Evolutionary conservation across 305 asterid species (phyloP), one percentile per base, ranked within the genome.

Genomic region (Fraxinus floribunda): DNA sequence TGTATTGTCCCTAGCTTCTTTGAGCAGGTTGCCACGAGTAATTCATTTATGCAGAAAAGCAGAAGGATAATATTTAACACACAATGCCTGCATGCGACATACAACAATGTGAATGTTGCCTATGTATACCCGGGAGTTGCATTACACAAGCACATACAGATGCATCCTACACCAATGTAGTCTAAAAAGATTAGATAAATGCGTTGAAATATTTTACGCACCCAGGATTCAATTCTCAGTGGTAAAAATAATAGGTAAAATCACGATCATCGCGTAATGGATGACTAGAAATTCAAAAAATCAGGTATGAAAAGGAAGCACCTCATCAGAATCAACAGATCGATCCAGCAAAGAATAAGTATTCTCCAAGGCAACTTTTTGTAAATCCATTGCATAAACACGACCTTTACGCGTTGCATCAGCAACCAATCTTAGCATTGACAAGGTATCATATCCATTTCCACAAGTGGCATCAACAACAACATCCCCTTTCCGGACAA

Each of bases 391-490:
- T 38, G 91, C 94, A 64, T 87, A 88, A 81, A 95, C 99, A 34
- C 93, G 92, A 70, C 99, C 98, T 66, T 83, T 89, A n/a, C 77
- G 78, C 0, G 86, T 55, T 52, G 84, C 84, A 82, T 89, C 98
- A 55, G 91, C 95, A 81, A 93, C 87, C 84, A 94, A 86, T 77
- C 88, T 90, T 10, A 90, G 85, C 91, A 95, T 84, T 57, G 97
- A 95, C 26, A 95, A 83, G 38, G 99, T 90, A 87, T 95, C 99
- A 6, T 91, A 83, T 78, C 99, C 99, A 83, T 94, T 95, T 78
- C 99, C 99, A 83, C 99, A 95, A 46, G 99, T 95, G 83, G 99
- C 98, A 52, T 94, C 99, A 70, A 95, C 81, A 79, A 93, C 98
- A 75, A 85, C 83, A 75, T 94, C 99, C 78, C 99, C 98, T 88